Base-by-base conservation (phyloP, 1,284 basidiomycete species). In the Somion occarium region DNA sequence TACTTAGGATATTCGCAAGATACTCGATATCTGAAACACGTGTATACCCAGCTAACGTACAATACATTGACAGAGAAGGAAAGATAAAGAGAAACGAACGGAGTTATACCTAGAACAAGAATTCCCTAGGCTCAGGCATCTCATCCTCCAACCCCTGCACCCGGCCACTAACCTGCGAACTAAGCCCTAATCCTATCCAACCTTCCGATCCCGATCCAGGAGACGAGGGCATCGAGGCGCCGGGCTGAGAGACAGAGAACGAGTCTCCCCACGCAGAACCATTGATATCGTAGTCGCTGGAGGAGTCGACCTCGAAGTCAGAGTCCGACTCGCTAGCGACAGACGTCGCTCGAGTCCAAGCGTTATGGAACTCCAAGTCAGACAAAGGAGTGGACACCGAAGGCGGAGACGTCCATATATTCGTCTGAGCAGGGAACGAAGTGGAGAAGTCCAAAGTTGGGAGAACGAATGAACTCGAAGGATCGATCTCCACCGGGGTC, bases 371-470 rank as follows among this genome's bases (percentile, higher is more conserved):
- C 49, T 62, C 58, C 30, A 64, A 44, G 48, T 63, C 64, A 3
- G 58, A 51, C 1, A 60, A 41, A 3, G 59, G 53, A 42, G 51
- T 20, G 2, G 30, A 24, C 23, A 45, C 37, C 1, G 56, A 44
- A 3, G 55, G 50, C 42, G 50, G 49, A 52, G 50, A 55, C 43
- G 44, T 54, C 38, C 43, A 61, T 37, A 53, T 44, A 22, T 54
- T 48, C 53, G 59, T 50, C 63, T 66, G 53, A 2, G 52, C 56
- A 2, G 59, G 49, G 56, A 69, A 69, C 20, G 64, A 66, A 12
- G 70, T 65, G 0, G 84, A 85, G 56, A 88, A 76, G 63, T 89
- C 85, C 50, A 89, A 73, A 0, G 80, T 85, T 1, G 87, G 87
- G 13, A 90, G 64, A 11, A 88, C 67, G 53, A 89, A 74, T 1